Conservation (phyloP, 148 eudicot genomes). For the Rhododendron henanense region DNA sequence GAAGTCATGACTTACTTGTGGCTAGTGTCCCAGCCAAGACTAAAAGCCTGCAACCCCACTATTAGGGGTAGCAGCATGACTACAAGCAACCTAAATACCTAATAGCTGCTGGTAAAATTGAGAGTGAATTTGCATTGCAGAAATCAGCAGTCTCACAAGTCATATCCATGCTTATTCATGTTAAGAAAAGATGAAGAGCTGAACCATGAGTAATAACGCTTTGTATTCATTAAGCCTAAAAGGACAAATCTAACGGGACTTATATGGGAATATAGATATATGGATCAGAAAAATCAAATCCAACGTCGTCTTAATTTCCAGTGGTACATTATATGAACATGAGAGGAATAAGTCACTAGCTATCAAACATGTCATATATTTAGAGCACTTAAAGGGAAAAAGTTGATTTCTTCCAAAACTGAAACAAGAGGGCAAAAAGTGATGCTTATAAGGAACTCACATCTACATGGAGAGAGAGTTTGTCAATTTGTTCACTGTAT, state of each 20-base stretch:
- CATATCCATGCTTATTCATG: conserved; percentile 1
- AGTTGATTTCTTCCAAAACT: not conserved
- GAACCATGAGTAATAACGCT: not conserved
- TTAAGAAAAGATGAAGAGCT: not conserved
- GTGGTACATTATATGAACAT: not conserved
- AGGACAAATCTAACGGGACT: not conserved
- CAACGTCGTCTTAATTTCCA: not conserved
- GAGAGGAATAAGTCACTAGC: not conserved
- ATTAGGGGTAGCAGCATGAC: not conserved
- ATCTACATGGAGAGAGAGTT: conserved; percentile 91
- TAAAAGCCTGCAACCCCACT: conserved; percentile 2
- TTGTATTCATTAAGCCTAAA: not conserved
- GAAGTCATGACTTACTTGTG: not conserved
- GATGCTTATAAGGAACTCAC: conserved; percentile 44
- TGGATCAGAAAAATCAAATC: conserved; percentile 1
- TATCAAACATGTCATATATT: not conserved
- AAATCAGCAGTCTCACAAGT: not conserved
- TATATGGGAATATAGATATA: not conserved
- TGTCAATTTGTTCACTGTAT: conserved; percentile 90
- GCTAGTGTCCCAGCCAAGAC: not conserved
- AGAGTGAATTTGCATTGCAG: not conserved
- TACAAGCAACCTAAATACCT: not conserved
- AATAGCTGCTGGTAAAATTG: not conserved
- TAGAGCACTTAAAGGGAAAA: not conserved
- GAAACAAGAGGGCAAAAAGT: not conserved